Evolutionary conservation across 2,329 filamentous ascomycete species (phyloP).

Genomic region (Pseudogymnoascus sp.): DNA sequence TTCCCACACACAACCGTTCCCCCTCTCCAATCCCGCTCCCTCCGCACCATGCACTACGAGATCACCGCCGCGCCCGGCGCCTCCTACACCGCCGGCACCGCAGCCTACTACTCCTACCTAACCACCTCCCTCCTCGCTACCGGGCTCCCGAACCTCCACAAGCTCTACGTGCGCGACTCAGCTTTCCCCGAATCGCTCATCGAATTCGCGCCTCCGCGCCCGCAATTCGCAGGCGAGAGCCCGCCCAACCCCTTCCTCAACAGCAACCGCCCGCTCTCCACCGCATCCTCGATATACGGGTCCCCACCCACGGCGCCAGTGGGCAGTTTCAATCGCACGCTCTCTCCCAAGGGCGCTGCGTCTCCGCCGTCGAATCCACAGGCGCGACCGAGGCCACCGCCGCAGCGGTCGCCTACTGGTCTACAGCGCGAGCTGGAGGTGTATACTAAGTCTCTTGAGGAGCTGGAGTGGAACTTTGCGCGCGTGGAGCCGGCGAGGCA

Average conservation of each 20-base stretch:
- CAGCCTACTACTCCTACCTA: slow-evolving; percentile 76
- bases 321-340: not conserved
- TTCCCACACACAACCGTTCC: slow-evolving; percentile 50
- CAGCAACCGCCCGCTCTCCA: slow-evolving; percentile 16
- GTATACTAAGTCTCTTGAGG: slow-evolving; percentile 58
- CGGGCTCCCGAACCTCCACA: slow-evolving; percentile 62
- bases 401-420: slow-evolving; percentile 21
- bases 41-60: slow-evolving; percentile 73
- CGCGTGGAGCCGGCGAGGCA: slow-evolving; percentile 42
- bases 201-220: slow-evolving; percentile 54
- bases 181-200: slow-evolving; percentile 74
- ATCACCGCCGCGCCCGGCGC: slow-evolving; percentile 55
- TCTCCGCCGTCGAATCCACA: slow-evolving; percentile 10
- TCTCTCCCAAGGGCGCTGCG: slow-evolving; percentile 12
- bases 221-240: slow-evolving; percentile 37
- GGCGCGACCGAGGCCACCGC: not conserved
- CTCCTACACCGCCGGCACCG: slow-evolving; percentile 46
- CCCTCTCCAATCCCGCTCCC: slow-evolving; percentile 57
- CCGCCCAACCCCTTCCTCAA: slow-evolving; percentile 17
- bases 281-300: slow-evolving; percentile 12
- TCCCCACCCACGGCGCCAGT: not conserved
- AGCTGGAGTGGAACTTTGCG: slow-evolving; percentile 61
- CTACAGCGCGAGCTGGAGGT: slow-evolving; percentile 52
- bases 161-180: slow-evolving; percentile 79
- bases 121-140: slow-evolving; percentile 72